These are phyloP conservation scores for Trametes cinnabarina DNA, from an alignment of 768 basidiomycete species.

Conservation along the genomic window DNA sequence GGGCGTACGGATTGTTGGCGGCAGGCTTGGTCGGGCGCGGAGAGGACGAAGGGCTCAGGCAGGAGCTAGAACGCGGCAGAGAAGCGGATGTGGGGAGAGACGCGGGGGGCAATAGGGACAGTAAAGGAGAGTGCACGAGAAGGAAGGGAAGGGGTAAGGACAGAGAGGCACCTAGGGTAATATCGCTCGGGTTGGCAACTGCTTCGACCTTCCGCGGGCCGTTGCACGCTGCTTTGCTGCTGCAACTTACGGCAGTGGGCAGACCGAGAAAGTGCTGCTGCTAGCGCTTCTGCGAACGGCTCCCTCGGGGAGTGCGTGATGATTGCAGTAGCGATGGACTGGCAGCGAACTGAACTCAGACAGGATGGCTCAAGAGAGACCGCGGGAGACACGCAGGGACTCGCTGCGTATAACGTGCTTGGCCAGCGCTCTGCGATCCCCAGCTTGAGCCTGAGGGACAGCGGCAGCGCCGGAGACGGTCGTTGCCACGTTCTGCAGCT, in stretches of 20 bases:
- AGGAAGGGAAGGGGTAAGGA: conserved; percentile 27
- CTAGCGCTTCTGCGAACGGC: conserved; percentile 2
- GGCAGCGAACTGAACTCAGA: background rate
- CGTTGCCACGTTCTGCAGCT: conserved; percentile 28
- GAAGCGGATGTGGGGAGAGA: conserved; percentile 21
- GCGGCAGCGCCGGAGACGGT: conserved; percentile 9
- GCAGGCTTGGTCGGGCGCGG: conserved; percentile 15
- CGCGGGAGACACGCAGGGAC: conserved; percentile 3
- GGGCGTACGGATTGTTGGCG: background rate
- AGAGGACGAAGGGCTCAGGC: background rate
- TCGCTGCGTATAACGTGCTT: conserved; percentile 9
- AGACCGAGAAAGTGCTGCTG: conserved; percentile 10
- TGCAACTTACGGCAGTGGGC: conserved; percentile 21
- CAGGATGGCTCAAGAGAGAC: background rate
- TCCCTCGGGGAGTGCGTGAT: conserved; percentile 1
- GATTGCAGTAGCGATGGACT: background rate
- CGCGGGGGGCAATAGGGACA: conserved; percentile 19
- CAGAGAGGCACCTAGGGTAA: conserved; percentile 24
- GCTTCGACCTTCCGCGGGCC: conserved; percentile 29
- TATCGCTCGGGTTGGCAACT: conserved; percentile 21
- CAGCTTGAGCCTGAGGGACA: background rate
- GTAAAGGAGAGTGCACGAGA: conserved; percentile 28
- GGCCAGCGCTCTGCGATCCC: background rate
- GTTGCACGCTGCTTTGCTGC: conserved; percentile 18
- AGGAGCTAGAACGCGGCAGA: conserved; percentile 7